A percentile compares a stretch with the other conserved stretches of the same genome.
Conservation (phyloP, 148 eudicot genomes). For the Hydrangea macrophylla region DNA sequence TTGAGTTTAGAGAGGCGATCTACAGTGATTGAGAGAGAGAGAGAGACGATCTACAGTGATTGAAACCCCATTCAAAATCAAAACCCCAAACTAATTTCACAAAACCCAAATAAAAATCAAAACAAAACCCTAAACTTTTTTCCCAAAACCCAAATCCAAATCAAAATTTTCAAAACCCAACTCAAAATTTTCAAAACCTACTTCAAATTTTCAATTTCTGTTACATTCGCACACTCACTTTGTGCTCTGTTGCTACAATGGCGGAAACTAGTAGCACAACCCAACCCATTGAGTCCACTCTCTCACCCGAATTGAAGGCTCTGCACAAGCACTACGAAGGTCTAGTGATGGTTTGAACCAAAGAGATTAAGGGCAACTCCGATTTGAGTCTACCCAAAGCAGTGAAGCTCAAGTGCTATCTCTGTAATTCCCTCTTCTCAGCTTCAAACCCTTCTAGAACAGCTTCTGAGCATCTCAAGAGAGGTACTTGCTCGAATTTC, state of each 20-base stretch:
- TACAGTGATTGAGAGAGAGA: too few species aligned
- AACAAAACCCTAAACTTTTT: too few species aligned
- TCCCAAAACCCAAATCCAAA: neutral
- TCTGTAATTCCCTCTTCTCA: constrained; percentile 79
- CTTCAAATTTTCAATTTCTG: neutral
- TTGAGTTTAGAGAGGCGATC: too few species aligned
- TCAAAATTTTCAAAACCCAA: neutral
- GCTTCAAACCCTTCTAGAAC: constrained; percentile 95
- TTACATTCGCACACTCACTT: neutral
- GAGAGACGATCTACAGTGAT: too few species aligned
- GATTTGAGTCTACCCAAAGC: constrained; percentile 69
- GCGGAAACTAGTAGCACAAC: constrained; percentile 15
- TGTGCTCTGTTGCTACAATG: neutral
- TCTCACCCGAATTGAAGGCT: constrained; percentile 53
- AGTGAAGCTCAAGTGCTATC: constrained; percentile 74
- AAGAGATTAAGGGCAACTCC: constrained; percentile 69
- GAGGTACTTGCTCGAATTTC: constrained; percentile 91
- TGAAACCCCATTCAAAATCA: too few species aligned
- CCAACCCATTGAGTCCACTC: constrained; percentile 14
- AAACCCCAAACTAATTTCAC: too few species aligned
- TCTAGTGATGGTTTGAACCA: constrained; percentile 67
- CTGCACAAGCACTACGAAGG: constrained; percentile 75
- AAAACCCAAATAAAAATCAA: too few species aligned
- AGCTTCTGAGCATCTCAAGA: constrained; percentile 88
- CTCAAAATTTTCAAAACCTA: neutral